Conservation (phyloP, 1,284 basidiomycete genomes). For the Ceratobasidium sp. region DNA sequence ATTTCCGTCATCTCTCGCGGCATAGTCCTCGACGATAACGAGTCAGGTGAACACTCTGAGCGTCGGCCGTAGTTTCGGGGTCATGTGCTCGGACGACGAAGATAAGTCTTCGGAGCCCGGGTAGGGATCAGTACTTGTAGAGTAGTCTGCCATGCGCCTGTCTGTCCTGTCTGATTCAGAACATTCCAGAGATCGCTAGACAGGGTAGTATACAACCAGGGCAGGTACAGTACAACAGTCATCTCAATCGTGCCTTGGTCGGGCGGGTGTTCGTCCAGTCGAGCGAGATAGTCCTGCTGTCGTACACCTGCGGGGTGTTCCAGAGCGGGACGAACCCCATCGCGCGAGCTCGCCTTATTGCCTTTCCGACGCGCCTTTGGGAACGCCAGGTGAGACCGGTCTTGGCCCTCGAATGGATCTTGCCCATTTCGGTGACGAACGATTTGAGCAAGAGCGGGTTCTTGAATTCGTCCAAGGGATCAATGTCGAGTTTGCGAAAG, state of each 20-base stretch:
- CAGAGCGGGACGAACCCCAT: slow-evolving; percentile 82
- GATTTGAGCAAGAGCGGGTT: slow-evolving; percentile 72
- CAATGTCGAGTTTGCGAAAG: slow-evolving; percentile 52
- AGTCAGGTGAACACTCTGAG: too few species aligned
- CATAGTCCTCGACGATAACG: too few species aligned
- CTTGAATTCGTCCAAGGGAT: slow-evolving; percentile 50
- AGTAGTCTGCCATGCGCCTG: slow-evolving; percentile 27
- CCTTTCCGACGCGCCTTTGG: slow-evolving; percentile 83
- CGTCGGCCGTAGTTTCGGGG: slow-evolving; percentile 1
- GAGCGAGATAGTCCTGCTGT: neutral
- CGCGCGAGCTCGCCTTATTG: slow-evolving; percentile 87
- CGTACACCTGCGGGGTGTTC: slow-evolving; percentile 6
- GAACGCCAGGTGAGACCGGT: slow-evolving; percentile 81
- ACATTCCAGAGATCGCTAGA: neutral
- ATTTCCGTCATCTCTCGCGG: too few species aligned
- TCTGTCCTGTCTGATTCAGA: slow-evolving; percentile 1
- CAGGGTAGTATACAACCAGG: neutral
- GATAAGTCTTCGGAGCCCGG: slow-evolving; percentile 20
- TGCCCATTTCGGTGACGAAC: slow-evolving; percentile 84
- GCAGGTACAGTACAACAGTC: neutral
- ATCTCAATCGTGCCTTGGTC: too few species aligned
- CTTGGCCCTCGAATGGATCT: slow-evolving; percentile 71
- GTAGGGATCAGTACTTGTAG: slow-evolving; percentile 6
- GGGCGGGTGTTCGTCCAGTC: slow-evolving; percentile 1
- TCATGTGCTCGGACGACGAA: slow-evolving; percentile 1